Percentiles rank a stretch among this genome's conserved stretches.
phyloP scores from a whole-genome alignment of 2,329 filamentous ascomycete genomes.

The Exophiala mesophila region DNA sequence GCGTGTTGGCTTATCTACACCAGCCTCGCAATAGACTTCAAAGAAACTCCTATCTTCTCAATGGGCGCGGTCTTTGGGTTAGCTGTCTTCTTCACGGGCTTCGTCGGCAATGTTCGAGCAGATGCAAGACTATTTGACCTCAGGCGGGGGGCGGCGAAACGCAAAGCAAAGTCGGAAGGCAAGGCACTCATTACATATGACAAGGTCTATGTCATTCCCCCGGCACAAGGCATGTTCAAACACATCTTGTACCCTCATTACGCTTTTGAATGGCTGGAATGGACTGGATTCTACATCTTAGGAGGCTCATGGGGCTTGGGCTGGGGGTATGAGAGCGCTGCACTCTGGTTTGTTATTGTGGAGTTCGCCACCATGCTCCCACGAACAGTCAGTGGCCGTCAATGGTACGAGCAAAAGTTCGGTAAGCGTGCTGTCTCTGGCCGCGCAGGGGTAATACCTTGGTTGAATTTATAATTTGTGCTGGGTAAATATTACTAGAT shows the following conservation, averaged over 20 bases:
- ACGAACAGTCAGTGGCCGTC: slow-evolving; percentile 70
- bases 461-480: background rate
- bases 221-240: slow-evolving; percentile 69
- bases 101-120: slow-evolving; percentile 78
- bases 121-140: slow-evolving; percentile 89
- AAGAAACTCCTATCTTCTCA: slow-evolving; percentile 43
- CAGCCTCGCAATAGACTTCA: slow-evolving; percentile 26
- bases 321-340: slow-evolving; percentile 64
- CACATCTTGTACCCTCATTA: slow-evolving; percentile 89
- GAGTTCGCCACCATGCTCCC: slow-evolving; percentile 88
- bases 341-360: slow-evolving; percentile 76
- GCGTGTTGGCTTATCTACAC: slow-evolving; percentile 66
- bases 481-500: too few species aligned
- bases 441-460: slow-evolving; percentile 67
- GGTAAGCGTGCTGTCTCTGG: slow-evolving; percentile 72
- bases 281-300: slow-evolving; percentile 76
- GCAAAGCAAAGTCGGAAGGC: slow-evolving; percentile 24
- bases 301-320: slow-evolving; percentile 35
- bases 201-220: slow-evolving; percentile 81
- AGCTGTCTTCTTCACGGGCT: slow-evolving; percentile 68
- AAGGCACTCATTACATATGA: slow-evolving; percentile 52
- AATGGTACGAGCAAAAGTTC: slow-evolving; percentile 87
- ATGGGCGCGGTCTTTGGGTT: slow-evolving; percentile 52
- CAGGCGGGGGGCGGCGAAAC: slow-evolving; percentile 58
- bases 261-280: slow-evolving; percentile 95